These are phyloP conservation scores for Dalbergia oliveri DNA, from an alignment of 306 rosid genomes.

Conservation along the genomic window DNA sequence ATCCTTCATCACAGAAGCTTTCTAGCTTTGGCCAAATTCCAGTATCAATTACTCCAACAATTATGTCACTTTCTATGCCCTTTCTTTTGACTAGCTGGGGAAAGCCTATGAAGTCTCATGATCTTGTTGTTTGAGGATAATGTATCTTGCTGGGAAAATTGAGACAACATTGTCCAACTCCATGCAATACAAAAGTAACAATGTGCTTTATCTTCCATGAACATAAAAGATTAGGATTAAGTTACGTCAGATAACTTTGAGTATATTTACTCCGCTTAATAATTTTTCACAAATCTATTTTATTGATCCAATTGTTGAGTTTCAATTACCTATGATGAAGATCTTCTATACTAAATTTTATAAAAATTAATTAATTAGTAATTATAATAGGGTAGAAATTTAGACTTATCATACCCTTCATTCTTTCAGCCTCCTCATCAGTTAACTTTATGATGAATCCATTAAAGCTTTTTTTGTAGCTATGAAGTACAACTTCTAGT, in stretches of 20 bases:
- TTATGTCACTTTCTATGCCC: conserved; percentile 40
- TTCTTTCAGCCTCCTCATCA: conserved; percentile 44
- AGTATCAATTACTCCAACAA: conserved; percentile 49
- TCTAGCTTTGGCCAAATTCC: conserved; percentile 61
- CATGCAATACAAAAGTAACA: background rate
- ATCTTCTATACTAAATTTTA: background rate
- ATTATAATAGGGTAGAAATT: no score
- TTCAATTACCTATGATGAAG: no score
- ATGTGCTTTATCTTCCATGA: no score
- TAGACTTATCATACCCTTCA: conserved; percentile 22
- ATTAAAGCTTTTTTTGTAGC: conserved; percentile 53
- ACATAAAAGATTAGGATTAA: no score
- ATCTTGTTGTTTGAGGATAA: conserved; percentile 49
- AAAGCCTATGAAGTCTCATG: conserved; percentile 61
- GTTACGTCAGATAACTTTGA: no score
- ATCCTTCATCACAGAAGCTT: conserved; percentile 58
- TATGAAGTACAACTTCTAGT: conserved; percentile 45
- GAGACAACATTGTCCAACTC: conserved; percentile 52
- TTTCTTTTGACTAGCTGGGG: conserved; percentile 20
- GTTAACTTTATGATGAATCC: conserved; percentile 51
- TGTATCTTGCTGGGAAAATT: conserved; percentile 38
- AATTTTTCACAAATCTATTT: background rate
- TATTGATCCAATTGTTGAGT: no score
- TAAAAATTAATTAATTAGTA: background rate
- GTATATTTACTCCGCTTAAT: no score